Evolutionary conservation across 2,329 filamentous ascomycete genomes (phyloP).

Genomic region (Blastomyces gilchristii): DNA sequence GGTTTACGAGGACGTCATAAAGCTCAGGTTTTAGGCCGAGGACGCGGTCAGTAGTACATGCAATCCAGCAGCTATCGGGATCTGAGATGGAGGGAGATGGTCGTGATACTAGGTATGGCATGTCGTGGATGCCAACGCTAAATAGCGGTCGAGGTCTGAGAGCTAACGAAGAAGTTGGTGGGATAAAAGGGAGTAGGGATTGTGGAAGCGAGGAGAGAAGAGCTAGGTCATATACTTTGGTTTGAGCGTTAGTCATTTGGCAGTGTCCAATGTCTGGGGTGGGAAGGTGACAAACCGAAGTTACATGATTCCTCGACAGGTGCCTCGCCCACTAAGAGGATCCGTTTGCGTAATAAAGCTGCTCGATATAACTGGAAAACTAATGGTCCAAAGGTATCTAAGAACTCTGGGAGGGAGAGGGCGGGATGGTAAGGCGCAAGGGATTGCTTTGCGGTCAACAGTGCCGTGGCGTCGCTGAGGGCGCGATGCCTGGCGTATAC

Average conservation of each 20-base stretch:
- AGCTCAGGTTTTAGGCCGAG: conserved; percentile 74
- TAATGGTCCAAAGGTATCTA: conserved; percentile 79
- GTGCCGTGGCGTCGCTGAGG: conserved; percentile 34
- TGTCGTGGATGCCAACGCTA: conserved; percentile 86
- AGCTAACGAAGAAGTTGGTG: conserved; percentile 49
- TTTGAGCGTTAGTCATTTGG: conserved; percentile 17
- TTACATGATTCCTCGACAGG: conserved; percentile 80
- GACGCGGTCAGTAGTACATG: conserved; percentile 92
- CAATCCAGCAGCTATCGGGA: conserved; percentile 65
- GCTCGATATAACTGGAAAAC: conserved; percentile 86
- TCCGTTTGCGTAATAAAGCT: conserved; percentile 73
- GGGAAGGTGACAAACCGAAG: conserved; percentile 54
- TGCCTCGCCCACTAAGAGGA: conserved; percentile 74
- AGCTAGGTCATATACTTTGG: conserved; percentile 81
- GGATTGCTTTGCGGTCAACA: conserved; percentile 41
- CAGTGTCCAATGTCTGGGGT: neutral
- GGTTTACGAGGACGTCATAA: conserved; percentile 80
- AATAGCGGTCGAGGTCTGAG: conserved; percentile 71
- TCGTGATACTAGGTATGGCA: conserved; percentile 65
- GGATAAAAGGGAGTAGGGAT: conserved; percentile 59
- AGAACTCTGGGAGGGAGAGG: conserved; percentile 63
- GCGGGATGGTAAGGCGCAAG: conserved; percentile 76
- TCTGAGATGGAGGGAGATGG: conserved; percentile 33
- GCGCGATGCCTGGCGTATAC: conserved; percentile 27
- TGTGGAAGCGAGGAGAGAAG: conserved; percentile 79